A percentile compares a stretch with the other conserved stretches of the same genome.
These are phyloP conservation scores for Phlegmacium glaucopus DNA, from an alignment of 768 basidiomycete genomes.

Conservation along the genomic window DNA sequence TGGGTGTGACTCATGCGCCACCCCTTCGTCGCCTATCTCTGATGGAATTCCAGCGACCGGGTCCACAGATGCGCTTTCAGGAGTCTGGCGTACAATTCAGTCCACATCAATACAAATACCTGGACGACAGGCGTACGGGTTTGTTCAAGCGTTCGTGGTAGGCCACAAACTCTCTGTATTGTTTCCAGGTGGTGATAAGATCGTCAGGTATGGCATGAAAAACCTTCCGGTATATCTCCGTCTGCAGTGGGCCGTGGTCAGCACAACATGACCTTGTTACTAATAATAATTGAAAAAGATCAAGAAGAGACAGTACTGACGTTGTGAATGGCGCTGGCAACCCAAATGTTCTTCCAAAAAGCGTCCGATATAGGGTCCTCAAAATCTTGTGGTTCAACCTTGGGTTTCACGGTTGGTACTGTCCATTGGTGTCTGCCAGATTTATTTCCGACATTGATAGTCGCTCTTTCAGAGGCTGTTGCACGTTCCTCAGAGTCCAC, in stretches of 20 bases:
- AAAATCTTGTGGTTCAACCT: conserved; percentile 73
- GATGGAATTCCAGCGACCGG: conserved; percentile 56
- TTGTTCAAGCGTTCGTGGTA: conserved; percentile 75
- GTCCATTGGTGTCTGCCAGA: conserved; percentile 54
- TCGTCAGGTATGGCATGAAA: conserved; percentile 96
- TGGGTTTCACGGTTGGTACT: conserved; percentile 64
- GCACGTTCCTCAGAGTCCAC: conserved; percentile 46
- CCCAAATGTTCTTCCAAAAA: conserved; percentile 93
- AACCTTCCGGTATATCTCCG: conserved; percentile 92
- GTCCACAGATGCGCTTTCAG: conserved; percentile 36
- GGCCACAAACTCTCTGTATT: conserved; percentile 80
- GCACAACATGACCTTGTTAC: conserved; percentile 8
- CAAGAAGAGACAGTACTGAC: conserved; percentile 41
- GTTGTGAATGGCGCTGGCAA: conserved; percentile 83
- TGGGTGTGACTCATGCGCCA: conserved; percentile 21
- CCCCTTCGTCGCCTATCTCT: conserved; percentile 45
- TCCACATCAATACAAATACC: conserved; percentile 3
- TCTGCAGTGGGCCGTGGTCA: conserved; percentile 43
- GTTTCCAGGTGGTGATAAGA: conserved; percentile 90
- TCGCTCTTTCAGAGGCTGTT: conserved; percentile 46
- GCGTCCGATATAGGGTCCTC: conserved; percentile 84
- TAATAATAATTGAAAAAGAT: conserved; percentile 6
- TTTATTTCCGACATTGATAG: conserved; percentile 48
- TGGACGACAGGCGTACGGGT: conserved; percentile 41
- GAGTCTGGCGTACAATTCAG: conserved; percentile 32